phyloP scores from a whole-genome alignment of 495 filamentous ascomycete species.

The Parmelia sp. region DNA sequence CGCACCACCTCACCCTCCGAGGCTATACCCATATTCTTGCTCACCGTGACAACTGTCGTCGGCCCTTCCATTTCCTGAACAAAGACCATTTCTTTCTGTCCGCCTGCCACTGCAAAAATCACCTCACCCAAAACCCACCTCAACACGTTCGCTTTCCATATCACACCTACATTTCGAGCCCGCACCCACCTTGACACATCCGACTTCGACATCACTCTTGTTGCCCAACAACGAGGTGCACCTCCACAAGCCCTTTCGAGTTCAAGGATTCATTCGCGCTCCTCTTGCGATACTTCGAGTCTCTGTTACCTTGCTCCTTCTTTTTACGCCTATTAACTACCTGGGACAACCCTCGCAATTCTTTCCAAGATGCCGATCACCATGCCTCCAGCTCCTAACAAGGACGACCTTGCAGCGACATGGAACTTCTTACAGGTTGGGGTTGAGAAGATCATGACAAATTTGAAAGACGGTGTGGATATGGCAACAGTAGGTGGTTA shows the following conservation, averaged over 20 bases:
- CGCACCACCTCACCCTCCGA: too few relatives aligned
- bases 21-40: neutral
- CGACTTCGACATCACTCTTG: neutral
- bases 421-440: slow-evolving; percentile 86
- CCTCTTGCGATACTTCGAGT: neutral
- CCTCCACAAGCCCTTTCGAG: neutral
- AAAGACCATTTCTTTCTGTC: slow-evolving; percentile 2
- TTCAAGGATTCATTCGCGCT: neutral
- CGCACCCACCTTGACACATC: neutral
- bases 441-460: slow-evolving; percentile 86
- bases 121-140: neutral
- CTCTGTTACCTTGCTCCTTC: neutral
- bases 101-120: slow-evolving; percentile 7
- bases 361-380: slow-evolving; percentile 23
- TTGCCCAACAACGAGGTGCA: neutral
- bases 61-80: neutral
- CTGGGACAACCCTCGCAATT: neutral
- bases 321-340: neutral
- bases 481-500: slow-evolving; percentile 66
- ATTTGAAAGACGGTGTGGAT: slow-evolving; percentile 85
- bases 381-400: slow-evolving; percentile 48
- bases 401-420: slow-evolving; percentile 78
- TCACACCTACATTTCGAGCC: neutral
- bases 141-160: neutral
- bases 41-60: slow-evolving; percentile 1